Evolutionary conservation across 805 yeast genomes (phyloP), one percentile per base, ranked within the genome.

Genomic region (Barnettozyma sp.): DNA sequence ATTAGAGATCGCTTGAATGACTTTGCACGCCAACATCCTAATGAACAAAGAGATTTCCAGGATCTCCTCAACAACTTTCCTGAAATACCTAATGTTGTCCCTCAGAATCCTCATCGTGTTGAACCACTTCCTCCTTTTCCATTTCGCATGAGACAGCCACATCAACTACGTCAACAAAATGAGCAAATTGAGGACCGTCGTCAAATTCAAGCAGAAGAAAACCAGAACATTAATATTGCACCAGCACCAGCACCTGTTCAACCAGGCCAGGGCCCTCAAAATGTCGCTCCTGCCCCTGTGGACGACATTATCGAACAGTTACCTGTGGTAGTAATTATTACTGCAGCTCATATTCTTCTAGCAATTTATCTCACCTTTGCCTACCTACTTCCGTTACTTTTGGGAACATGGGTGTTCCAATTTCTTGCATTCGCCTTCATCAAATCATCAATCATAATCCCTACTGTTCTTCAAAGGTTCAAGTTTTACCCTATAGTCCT

Each of bases 351-450:
- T 20, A 44, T 48, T 2, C 36, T 56, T 17, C 40, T 58, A 3
- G 50, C 64, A 2, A 47, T 58, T 3, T 68, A 67, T 39, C 48
- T 72, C 25, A 55, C 66, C 21, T 29, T 62, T 11, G 57, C 70
- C 1, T 75, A 72, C 45, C 55, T 68, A 13, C 41, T 71, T 3
- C 80, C 82, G 9, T 66, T 71, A 6, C 46, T 65, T 28, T 30
- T 70, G 4, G 81, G 80, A 8, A 48, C 45, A 13, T 9, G 41
- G 6, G 6, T 39, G 27, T 44, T 15, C 38, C 60, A 26, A 36
- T 7, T 47, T 40, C 22, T 49, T 52, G 33, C 34, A 47, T 11
- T 39, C 7, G 8, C 27, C 1, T 26, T 26, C 9, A 42, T 36
- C 34, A 23, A 7, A 33, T 7, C 49, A 6, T 8, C 38, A n/a